Conservation (phyloP, 805 yeast species). For the Metschnikowia gruessii region DNA sequence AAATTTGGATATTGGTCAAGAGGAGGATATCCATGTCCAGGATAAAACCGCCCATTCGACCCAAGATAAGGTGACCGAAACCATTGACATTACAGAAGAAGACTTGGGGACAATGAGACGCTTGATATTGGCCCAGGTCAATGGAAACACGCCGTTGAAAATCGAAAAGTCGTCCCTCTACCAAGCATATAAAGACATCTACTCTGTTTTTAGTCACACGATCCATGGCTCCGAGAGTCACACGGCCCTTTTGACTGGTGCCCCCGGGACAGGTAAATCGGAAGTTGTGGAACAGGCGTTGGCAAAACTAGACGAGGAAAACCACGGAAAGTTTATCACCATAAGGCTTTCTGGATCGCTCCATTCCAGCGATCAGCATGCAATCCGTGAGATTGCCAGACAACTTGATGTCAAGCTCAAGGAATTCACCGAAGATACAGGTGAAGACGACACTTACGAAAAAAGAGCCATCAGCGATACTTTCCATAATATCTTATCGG, state of each 20-base stretch:
- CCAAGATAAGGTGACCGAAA: too few species aligned
- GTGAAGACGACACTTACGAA: slow-evolving; percentile 35
- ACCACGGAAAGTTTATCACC: slow-evolving; percentile 53
- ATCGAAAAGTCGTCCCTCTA: slow-evolving; percentile 17
- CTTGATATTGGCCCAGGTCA: slow-evolving; percentile 12
- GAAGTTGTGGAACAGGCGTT: slow-evolving; percentile 59
- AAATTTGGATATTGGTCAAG: neutral
- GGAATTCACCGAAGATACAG: slow-evolving; percentile 16
- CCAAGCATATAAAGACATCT: slow-evolving; percentile 48
- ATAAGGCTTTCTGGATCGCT: slow-evolving; percentile 67
- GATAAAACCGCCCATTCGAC: too few species aligned
- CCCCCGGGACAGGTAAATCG: slow-evolving; percentile 76
- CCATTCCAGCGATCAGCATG: slow-evolving; percentile 72
- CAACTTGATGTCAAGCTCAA: slow-evolving; percentile 57
- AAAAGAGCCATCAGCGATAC: slow-evolving; percentile 57
- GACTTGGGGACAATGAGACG: slow-evolving; percentile 11
- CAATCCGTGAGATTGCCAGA: slow-evolving; percentile 80
- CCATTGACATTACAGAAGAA: neutral
- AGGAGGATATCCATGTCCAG: too few species aligned
- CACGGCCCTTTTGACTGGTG: slow-evolving; percentile 77
- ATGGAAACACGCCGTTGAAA: slow-evolving; percentile 12
- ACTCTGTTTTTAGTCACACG: slow-evolving; percentile 59
- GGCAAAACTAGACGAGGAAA: slow-evolving; percentile 36
- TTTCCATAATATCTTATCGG: slow-evolving; percentile 53
- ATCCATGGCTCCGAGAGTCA: slow-evolving; percentile 71